phyloP scores from a whole-genome alignment of 495 filamentous ascomycete genomes.

The Chlorociboria aeruginascens region DNA sequence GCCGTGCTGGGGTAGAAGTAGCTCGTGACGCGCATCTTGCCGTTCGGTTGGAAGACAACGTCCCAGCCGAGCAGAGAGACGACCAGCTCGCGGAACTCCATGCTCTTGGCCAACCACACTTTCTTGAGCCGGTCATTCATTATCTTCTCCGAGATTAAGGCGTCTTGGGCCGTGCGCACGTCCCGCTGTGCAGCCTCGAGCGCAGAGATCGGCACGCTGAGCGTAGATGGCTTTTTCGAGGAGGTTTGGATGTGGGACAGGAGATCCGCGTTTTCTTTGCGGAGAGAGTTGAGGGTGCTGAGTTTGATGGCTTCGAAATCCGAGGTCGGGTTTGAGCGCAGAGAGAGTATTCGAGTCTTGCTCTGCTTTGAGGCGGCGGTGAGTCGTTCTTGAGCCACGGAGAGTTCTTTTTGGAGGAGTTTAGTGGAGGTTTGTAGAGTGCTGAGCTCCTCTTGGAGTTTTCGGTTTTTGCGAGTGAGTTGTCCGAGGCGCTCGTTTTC shows the following conservation, averaged over 20 bases:
- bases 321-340: conserved; percentile 82
- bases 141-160: conserved; percentile 76
- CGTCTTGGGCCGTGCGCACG: conserved; percentile 55
- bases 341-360: conserved; percentile 72
- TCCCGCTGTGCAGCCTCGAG: conserved; percentile 63
- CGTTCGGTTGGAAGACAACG: conserved; percentile 84
- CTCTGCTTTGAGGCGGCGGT: conserved; percentile 57
- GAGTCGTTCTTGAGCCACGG: conserved; percentile 59
- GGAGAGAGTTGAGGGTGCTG: conserved; percentile 60
- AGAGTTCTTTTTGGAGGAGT: conserved; percentile 61
- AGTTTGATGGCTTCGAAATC: conserved; percentile 72
- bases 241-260: conserved; percentile 55
- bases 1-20: conserved; percentile 63
- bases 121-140: conserved; percentile 73
- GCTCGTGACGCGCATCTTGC: conserved; percentile 74
- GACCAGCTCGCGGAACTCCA: conserved; percentile 89
- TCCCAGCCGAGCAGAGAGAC: conserved; percentile 83
- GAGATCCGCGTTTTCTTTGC: conserved; percentile 74
- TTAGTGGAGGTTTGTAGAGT: conserved; percentile 52
- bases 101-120: conserved; percentile 77
- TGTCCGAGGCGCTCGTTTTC: conserved; percentile 72
- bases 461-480: conserved; percentile 70
- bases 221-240: conserved; percentile 9
- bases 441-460: conserved; percentile 66
- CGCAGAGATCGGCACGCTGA: conserved; percentile 60